Base-by-base conservation (phyloP, 169 alveolate species). In the Eimeria praecox region DNA sequence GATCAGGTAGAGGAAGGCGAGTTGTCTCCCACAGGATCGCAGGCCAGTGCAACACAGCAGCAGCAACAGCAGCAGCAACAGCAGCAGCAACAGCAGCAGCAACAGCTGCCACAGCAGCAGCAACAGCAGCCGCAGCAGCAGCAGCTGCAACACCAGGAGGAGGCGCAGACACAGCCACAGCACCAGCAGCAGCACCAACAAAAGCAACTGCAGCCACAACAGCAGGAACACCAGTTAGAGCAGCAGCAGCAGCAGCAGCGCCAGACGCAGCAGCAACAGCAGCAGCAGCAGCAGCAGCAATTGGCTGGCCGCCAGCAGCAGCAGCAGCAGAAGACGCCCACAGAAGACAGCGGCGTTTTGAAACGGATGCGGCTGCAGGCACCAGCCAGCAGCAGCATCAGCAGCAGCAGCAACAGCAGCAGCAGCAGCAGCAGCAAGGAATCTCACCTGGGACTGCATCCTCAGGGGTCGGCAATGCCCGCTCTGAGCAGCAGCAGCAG, bases 331-430 rank as follows among this genome's bases (percentile, higher is more conserved):
- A 12, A 27, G 12, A 27, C 14, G 24, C 0, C 59, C 10, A 2
- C 5, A 10, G 54, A 20, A 75, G 86, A 75, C 59, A 75, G 22
- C 9, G 54, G 86, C 54, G 3, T 10, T 35, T 38, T 33, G 9
- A 75, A 75, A 42, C 86, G 86, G 38, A 35, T 40, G 54, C 86
- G 90, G 56, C 71, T 80, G 59, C 69, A 46, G 35, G 38, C 10
- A 0, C 52, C 30, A 33, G 4, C 0, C 86, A 35, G n/a, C 86
- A 75, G 33, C n/a, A 40, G 33, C 56, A 42, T 22, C 54, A 42
- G 56, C 49, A 40, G 38, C 75, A 42, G 86, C 49, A 75, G 86
- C 86, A n/a, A 42, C 90, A 16, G 71, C 90, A 75, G 30, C 86
- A 75, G 54, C 86, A 75, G 86, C 54, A 75, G 56, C 86, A 75